Conservation (phyloP, 148 eudicot species). For the Fallopia convolvulus region DNA sequence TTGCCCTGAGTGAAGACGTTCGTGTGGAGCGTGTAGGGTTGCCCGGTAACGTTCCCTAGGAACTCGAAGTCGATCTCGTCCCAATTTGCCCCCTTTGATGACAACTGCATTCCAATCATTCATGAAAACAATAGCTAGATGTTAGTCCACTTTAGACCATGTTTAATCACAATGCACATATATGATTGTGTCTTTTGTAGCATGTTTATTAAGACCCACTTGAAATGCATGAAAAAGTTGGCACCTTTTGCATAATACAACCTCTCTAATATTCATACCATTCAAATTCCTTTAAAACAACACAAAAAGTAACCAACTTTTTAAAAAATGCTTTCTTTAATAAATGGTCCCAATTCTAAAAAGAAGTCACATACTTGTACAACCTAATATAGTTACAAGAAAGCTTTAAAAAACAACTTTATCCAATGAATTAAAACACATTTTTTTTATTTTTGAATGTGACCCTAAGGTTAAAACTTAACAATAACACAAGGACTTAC, state of each 20-base stretch:
- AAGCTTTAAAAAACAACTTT: too few relatives aligned
- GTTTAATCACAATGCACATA: not conserved
- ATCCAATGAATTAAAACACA: too few relatives aligned
- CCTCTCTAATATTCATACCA: not conserved
- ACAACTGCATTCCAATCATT: slow-evolving; percentile 28
- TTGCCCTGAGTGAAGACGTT: slow-evolving; percentile 56
- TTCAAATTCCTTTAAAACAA: too few relatives aligned
- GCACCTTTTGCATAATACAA: not conserved
- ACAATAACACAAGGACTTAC: slow-evolving; percentile 19
- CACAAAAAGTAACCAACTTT: too few relatives aligned
- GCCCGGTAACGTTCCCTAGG: slow-evolving; percentile 48
- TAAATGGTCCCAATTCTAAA: not conserved
- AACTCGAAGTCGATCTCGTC: slow-evolving; percentile 66
- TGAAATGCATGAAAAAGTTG: not conserved
- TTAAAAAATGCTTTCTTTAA: not conserved
- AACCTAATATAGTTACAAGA: too few relatives aligned
- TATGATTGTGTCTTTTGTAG: not conserved
- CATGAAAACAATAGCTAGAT: not conserved
- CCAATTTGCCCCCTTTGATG: slow-evolving; percentile 43
- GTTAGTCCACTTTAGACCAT: not conserved
- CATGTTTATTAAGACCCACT: slow-evolving; percentile 1
- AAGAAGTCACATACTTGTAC: too few relatives aligned
- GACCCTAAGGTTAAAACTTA: too few relatives aligned
- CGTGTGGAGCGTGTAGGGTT: slow-evolving; percentile 56
- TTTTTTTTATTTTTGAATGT: too few relatives aligned